These are phyloP conservation scores for Tylopilus sp. DNA, from an alignment of 768 basidiomycete genomes.

Conservation along the genomic window DNA sequence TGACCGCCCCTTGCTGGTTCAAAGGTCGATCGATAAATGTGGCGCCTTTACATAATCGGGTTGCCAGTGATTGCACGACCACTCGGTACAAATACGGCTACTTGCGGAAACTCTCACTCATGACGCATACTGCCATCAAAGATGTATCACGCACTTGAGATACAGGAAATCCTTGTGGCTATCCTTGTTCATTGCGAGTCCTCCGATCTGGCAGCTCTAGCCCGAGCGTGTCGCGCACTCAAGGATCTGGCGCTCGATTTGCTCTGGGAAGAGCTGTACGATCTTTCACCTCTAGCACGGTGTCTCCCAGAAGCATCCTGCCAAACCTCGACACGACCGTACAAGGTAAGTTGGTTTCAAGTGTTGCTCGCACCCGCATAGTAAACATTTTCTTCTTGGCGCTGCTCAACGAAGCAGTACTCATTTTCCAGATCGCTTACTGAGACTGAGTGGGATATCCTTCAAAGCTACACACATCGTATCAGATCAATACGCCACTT, in stretches of 20 bases:
- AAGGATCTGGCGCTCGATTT: not conserved
- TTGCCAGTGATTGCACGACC: too few species aligned
- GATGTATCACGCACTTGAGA: too few species aligned
- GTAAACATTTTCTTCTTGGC: too few species aligned
- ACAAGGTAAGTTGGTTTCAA: not conserved
- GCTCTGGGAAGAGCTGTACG: not conserved
- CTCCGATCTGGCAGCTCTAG: not conserved
- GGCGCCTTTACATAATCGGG: too few species aligned
- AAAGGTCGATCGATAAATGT: too few species aligned
- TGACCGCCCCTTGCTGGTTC: too few species aligned
- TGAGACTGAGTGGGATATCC: not conserved
- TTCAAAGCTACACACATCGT: not conserved
- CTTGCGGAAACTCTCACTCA: too few species aligned
- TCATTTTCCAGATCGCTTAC: not conserved
- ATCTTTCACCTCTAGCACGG: not conserved
- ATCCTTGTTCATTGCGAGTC: not conserved
- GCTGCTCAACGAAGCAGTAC: too few species aligned
- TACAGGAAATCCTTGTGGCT: too few species aligned
- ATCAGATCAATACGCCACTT: not conserved
- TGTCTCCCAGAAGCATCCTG: not conserved
- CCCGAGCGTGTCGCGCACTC: not conserved
- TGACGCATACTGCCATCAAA: too few species aligned
- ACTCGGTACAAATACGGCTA: too few species aligned
- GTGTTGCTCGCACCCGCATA: not conserved
- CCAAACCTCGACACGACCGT: not conserved